phyloP scores from a whole-genome alignment of 2,329 filamentous ascomycete species.

The Colletotrichum neosansevieriae region DNA sequence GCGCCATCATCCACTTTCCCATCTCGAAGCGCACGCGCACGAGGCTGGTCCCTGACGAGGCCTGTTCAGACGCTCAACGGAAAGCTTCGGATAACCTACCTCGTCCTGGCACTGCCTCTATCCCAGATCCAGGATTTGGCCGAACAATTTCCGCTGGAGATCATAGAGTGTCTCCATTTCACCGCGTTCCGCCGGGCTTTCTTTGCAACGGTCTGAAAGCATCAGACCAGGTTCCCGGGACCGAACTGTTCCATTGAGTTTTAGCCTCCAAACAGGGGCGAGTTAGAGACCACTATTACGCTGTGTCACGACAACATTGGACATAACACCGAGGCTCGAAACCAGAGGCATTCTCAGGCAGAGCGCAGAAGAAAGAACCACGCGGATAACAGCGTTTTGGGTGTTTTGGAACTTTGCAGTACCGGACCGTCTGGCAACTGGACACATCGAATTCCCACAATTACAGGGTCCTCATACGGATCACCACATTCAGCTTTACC shows the following conservation, averaged over 20 bases:
- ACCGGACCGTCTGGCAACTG: constrained; percentile 11
- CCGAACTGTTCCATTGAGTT: constrained; percentile 10
- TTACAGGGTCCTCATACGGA: neutral
- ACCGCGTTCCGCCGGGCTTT: constrained; percentile 12
- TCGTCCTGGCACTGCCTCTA: constrained; percentile 13
- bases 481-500: constrained; percentile 23
- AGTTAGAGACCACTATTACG: neutral
- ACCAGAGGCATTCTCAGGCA: constrained; percentile 14
- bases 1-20: constrained; percentile 25
- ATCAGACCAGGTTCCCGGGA: constrained; percentile 28
- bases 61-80: neutral
- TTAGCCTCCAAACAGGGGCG: constrained; percentile 15
- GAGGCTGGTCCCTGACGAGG: constrained; percentile 16
- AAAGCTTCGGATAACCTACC: neutral
- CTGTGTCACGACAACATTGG: constrained; percentile 6
- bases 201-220: constrained; percentile 11
- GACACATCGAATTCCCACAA: constrained; percentile 8
- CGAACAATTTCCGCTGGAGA: constrained; percentile 22
- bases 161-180: constrained; percentile 20
- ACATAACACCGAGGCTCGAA: constrained; percentile 16
- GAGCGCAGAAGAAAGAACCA: neutral
- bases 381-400: constrained; percentile 7
- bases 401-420: constrained; percentile 15
- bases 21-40: constrained; percentile 19
- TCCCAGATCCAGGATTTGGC: constrained; percentile 21